Percentiles rank a stretch among this genome's conserved stretches.
These are phyloP conservation scores for Colletotrichum paranaense DNA, from an alignment of 2,329 filamentous ascomycete genomes.

Conservation along the genomic window DNA sequence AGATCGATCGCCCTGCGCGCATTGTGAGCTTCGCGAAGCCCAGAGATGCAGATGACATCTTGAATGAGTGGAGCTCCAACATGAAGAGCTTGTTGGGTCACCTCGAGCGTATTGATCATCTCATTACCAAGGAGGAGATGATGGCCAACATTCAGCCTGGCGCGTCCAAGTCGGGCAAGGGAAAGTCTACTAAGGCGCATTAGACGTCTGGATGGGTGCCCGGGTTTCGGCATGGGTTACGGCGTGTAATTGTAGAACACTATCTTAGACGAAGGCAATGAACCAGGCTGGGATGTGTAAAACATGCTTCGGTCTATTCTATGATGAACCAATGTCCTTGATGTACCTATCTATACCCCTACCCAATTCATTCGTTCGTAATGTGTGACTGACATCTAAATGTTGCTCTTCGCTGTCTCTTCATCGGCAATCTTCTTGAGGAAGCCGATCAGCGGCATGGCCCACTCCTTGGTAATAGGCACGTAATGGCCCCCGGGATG, in stretches of 20 bases:
- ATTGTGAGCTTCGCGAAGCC: constrained; percentile 96
- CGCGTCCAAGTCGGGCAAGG: constrained; percentile 48
- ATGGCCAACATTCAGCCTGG: constrained; percentile 94
- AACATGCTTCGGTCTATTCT: constrained; percentile 29
- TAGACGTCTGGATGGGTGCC: constrained; percentile 24
- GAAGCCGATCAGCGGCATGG: constrained; percentile 79
- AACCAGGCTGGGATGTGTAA: constrained; percentile 30
- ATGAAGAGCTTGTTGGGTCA: constrained; percentile 93
- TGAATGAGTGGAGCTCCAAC: constrained; percentile 99
- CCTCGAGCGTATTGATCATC: constrained; percentile 91
- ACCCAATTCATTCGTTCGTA: constrained; percentile 9
- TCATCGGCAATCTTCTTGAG: constrained; percentile 58
- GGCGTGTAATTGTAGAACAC: constrained; percentile 37
- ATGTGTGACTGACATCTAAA: constrained; percentile 32
- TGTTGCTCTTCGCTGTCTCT: constrained; percentile 36
- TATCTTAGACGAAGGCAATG: constrained; percentile 33
- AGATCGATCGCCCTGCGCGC: constrained; percentile 93
- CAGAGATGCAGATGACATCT: constrained; percentile 91
- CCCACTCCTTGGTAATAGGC: constrained; percentile 84
- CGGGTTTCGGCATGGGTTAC: constrained; percentile 1
- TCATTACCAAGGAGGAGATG: constrained; percentile 99
- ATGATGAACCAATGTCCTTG: neutral
- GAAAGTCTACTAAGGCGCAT: constrained; percentile 52
- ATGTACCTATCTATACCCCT: constrained; percentile 23
- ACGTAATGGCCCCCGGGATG: constrained; percentile 94